These are phyloP conservation scores for Nigrospora oryzae DNA, from an alignment of 2,329 filamentous ascomycete genomes.

Conservation along the genomic window DNA sequence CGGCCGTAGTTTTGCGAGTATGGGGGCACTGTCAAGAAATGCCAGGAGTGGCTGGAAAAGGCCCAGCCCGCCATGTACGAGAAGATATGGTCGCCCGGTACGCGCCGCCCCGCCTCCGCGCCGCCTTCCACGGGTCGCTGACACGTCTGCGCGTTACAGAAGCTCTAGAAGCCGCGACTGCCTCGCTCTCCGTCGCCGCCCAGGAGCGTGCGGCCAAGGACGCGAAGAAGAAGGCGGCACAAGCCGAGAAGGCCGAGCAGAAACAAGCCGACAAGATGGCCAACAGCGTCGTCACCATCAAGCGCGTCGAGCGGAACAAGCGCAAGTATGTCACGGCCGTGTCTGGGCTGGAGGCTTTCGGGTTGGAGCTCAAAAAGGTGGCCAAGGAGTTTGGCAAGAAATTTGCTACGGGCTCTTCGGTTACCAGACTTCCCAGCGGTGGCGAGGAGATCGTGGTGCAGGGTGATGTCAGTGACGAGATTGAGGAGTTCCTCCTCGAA, in stretches of 20 bases:
- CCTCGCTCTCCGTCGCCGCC: conserved; percentile 78
- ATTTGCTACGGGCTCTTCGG: conserved; percentile 87
- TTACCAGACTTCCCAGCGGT: conserved; percentile 79
- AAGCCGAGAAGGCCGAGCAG: conserved; percentile 79
- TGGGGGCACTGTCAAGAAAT: conserved; percentile 92
- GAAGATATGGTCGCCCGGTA: conserved; percentile 80
- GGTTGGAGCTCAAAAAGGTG: conserved; percentile 88
- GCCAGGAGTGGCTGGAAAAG: conserved; percentile 86
- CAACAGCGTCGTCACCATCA: conserved; percentile 77
- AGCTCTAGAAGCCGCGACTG: conserved; percentile 75
- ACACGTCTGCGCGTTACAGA: conserved; percentile 38
- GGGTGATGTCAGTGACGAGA: conserved; percentile 91
- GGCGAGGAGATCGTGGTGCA: conserved; percentile 97
- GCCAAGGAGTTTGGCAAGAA: conserved; percentile 98
- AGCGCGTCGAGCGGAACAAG: conserved; percentile 97
- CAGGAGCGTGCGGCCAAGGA: conserved; percentile 95
- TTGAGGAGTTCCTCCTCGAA: conserved; percentile 83
- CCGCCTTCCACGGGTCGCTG: not conserved
- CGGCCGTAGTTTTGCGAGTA: conserved; percentile 91
- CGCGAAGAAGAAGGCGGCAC: conserved; percentile 91
- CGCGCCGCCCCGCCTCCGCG: conserved; percentile 7
- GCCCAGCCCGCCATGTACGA: conserved; percentile 67
- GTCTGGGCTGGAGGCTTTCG: conserved; percentile 83
- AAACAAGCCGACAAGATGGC: conserved; percentile 78
- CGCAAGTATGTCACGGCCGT: conserved; percentile 93